Conservation (phyloP, 1,139 yeast genomes). For the Wickerhamiella infanticola region DNA sequence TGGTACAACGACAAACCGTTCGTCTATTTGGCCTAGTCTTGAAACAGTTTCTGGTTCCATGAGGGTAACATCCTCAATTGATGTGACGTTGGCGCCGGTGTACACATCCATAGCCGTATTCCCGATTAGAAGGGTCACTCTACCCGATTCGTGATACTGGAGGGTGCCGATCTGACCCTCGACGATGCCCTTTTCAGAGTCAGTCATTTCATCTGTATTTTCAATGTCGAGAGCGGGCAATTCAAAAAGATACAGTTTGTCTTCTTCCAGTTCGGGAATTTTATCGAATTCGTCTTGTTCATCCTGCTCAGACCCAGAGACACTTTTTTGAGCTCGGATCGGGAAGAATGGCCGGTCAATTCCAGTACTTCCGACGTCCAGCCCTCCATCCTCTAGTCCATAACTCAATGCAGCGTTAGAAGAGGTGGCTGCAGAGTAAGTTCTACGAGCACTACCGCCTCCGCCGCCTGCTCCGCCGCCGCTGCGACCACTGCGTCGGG, state of each 20-base stretch:
- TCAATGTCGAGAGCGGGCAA: constrained; percentile 8
- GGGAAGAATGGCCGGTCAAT: constrained; percentile 11
- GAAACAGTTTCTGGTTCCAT: constrained; percentile 4
- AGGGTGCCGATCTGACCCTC: constrained; percentile 13
- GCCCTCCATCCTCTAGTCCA: constrained; percentile 7
- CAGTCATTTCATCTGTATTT: constrained; percentile 1
- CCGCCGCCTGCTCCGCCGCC: constrained; percentile 1
- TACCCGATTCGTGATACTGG: constrained; percentile 14
- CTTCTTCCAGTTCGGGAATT: constrained; percentile 3
- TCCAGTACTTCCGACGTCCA: constrained; percentile 9
- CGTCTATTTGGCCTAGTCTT: constrained; percentile 9
- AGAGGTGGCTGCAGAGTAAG: neutral
- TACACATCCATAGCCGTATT: constrained; percentile 9
- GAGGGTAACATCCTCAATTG: constrained; percentile 11
- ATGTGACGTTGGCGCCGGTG: constrained; percentile 6
- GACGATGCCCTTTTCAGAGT: constrained; percentile 1
- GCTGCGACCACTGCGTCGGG: neutral
- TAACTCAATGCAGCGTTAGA: constrained; percentile 2
- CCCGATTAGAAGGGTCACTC: constrained; percentile 10
- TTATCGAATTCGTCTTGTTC: neutral
- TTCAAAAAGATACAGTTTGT: constrained; percentile 8
- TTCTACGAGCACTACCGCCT: neutral
- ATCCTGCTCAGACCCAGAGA: neutral
- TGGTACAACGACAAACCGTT: constrained; percentile 12
- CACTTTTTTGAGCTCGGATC: constrained; percentile 9